Percentiles rank a stretch among this genome's conserved stretches.
Conservation (phyloP, 129 eudicot genomes). For the Pulicaria dysenterica region DNA sequence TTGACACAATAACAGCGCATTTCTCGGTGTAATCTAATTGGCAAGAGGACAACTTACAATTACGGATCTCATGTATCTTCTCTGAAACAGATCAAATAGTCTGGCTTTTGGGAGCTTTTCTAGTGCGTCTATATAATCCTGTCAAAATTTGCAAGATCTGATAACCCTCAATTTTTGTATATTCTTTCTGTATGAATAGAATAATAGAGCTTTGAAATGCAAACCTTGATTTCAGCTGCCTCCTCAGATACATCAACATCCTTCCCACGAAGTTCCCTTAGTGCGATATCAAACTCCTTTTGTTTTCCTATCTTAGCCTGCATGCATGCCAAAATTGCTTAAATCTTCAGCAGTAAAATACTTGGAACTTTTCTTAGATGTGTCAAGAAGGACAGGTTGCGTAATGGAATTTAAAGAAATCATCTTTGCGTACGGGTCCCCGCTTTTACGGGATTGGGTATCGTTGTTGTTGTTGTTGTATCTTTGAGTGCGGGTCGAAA, state of each 20-base stretch:
- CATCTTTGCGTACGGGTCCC: neutral
- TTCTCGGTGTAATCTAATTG: neutral
- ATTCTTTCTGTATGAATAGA: neutral
- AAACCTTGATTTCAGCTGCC: constrained; percentile 74
- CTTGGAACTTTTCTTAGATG: neutral
- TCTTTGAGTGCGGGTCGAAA: neutral
- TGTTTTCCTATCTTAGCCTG: constrained; percentile 70
- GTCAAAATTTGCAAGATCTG: constrained; percentile 20
- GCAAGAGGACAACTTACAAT: constrained; percentile 53
- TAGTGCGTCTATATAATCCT: constrained; percentile 56
- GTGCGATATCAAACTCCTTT: constrained; percentile 56
- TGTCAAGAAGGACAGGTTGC: neutral
- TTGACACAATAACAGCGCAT: neutral
- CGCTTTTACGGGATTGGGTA: no score
- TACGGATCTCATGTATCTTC: constrained; percentile 54
- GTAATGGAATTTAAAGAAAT: neutral
- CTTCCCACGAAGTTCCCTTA: constrained; percentile 69
- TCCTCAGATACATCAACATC: constrained; percentile 60
- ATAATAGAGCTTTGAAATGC: neutral
- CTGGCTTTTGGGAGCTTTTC: constrained; percentile 53
- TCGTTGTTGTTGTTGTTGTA: no score
- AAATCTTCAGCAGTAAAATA: neutral
- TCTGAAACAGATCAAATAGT: constrained; percentile 54
- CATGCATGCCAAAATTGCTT: constrained; percentile 10
- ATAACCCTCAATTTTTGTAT: neutral